Evolutionary conservation across 2,329 filamentous ascomycete genomes (phyloP), one percentile per base, ranked within the genome.

Genomic region (Sarocladium oryzae): DNA sequence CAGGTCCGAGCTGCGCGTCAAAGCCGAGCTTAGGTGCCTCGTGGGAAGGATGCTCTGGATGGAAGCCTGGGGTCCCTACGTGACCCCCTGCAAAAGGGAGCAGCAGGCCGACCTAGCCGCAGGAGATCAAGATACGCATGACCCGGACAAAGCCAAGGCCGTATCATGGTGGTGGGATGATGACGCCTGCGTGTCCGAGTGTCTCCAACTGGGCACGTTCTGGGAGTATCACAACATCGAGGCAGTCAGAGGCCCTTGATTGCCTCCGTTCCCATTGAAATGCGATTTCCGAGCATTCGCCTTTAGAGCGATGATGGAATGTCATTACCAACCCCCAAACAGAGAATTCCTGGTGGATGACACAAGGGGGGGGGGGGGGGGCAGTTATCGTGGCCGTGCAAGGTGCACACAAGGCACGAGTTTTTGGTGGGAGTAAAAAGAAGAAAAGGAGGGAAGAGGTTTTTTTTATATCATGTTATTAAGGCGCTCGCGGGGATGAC

Each of bases 101-200:
- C 70, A 0, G 63, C 71, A 21, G 35, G 16, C 35, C 35, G 6
- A 28, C 38, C 7, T 37, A 24, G 40, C 4, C n/a, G 4, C 21
- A 6, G 23, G 26, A 43, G 23, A 43, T 15, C 15, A 32, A 11
- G 43, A 11, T 4, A 45, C 11, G 8, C 7, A 45, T 45, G 3
- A 20, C 10, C 26, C 3, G 11, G 48, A 16, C 10, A n/a, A 38
- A 15, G 32, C 13, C 3, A 30, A 23, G 26, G 7, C 28, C 7
- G 46, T 24, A 4, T 66, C 61, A 38, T 83, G 79, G 79, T 85
- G 81, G 81, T 84, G 81, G 81, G 78, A 84, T 37, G 75, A 82
- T 28, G 63, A 68, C 11, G 69, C 64, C 1, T 79, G 78, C 52
- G 64, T 81, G 2, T 69, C 75, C 36, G 81, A 84, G 61, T 84